Evolutionary conservation across 2,329 filamentous ascomycete species (phyloP), one percentile per base, ranked within the genome.

Genomic region (Metarhizium album): DNA sequence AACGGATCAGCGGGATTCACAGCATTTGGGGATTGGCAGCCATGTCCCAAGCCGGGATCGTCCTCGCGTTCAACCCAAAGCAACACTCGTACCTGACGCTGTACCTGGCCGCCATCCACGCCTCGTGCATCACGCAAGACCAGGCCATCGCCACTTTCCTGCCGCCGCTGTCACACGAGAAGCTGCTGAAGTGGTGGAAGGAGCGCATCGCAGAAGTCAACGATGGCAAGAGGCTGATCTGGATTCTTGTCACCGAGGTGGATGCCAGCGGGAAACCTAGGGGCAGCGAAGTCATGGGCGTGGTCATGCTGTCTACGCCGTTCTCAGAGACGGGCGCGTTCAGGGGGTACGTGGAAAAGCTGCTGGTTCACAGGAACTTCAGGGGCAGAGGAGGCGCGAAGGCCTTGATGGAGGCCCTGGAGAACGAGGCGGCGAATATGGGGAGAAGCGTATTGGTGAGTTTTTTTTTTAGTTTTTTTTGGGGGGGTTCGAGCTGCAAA

Each of bases 121-220:
- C 72, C 52, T 71, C 73, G 14, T 82, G 79, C 64, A 80, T 84
- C 60, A 75, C 74, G 4, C 67, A 73, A 53, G 79, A 80, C 64
- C 69, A 73, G 59, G 76, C 74, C 54, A 71, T 79, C 35, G 76
- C 76, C 24, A 77, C 73, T 4, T 84, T 83, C 60, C 67, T 80
- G 14, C 77, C 78, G n/a, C 80, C 80, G 0, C 66, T 83, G 33
- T 72, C 73, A 46, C 70, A 78, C 59, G 68, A 74, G 37, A 78
- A 78, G 59, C 74, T 84, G 38, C 66, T 78, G 29, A 57, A 67
- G 8, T 83, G 74, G 71, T 84, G 80, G 80, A 73, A 74, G 58
- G 68, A 71, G 22, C 67, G 72, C 23, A 72, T 77, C 49, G 66
- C 70, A 22, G 74, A 80, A 59, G 70, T 74, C 29, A 62, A 59